Percentiles rank a stretch among this genome's conserved stretches.
phyloP scores from a whole-genome alignment of 176 grass and related monocot species.

The Phoenix roebelenii region DNA sequence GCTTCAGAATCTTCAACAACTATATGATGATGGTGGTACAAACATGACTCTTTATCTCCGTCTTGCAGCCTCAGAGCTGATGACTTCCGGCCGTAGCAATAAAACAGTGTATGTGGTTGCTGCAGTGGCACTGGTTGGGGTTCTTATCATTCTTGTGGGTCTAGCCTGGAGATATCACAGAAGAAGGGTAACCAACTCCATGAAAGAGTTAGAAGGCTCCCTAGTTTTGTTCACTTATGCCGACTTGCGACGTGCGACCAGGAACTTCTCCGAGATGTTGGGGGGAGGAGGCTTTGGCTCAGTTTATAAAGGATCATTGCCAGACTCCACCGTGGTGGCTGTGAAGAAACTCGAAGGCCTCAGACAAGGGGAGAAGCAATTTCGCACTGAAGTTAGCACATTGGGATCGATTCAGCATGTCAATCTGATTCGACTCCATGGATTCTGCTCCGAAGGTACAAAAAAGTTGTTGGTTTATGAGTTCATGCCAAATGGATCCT shows the following conservation, averaged over 20 bases:
- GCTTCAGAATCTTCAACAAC: conserved; percentile 6
- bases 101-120: not conserved
- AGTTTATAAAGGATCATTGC: conserved; percentile 26
- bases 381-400: conserved; percentile 26
- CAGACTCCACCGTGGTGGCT: conserved; percentile 14
- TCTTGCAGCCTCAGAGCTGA: conserved; percentile 17
- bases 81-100: not conserved
- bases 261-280: conserved; percentile 32
- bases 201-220: not conserved
- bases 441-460: conserved; percentile 19
- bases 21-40: conserved; percentile 3
- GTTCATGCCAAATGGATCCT: conserved; percentile 24
- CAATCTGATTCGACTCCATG: conserved; percentile 16
- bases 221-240: conserved; percentile 19
- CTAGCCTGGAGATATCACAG: not conserved
- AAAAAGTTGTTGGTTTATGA: conserved; percentile 33
- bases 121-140: not conserved
- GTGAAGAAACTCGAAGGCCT: conserved; percentile 40
- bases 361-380: conserved; percentile 33
- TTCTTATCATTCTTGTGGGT: not conserved
- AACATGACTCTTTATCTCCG: conserved; percentile 17
- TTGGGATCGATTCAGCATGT: conserved; percentile 30
- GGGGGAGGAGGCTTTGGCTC: conserved; percentile 29
- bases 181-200: conserved; percentile 4
- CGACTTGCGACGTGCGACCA: conserved; percentile 17